A percentile compares a stretch with the other conserved stretches of the same genome.
Conservation (phyloP, 2,329 filamentous ascomycete genomes). For the Fusarium sp. region DNA sequence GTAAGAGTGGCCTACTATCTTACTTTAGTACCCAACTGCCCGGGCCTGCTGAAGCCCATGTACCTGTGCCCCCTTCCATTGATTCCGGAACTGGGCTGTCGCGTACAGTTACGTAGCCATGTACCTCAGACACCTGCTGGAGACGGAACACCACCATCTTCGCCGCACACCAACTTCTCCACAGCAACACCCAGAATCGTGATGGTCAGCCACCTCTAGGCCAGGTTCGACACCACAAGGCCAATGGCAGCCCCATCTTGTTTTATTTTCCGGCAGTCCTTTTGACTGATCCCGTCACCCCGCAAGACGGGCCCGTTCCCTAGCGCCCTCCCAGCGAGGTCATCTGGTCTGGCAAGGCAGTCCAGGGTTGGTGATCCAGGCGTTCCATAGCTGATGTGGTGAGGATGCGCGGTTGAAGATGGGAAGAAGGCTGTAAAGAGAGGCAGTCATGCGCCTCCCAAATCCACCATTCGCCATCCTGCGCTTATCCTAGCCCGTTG, state of each 20-base stretch:
- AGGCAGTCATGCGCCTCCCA: constrained; percentile 4
- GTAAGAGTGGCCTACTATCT: too few relatives aligned
- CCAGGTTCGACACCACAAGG: constrained; percentile 16
- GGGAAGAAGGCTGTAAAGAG: background rate
- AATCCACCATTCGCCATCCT: background rate
- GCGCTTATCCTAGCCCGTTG: background rate
- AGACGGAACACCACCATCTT: constrained; percentile 27
- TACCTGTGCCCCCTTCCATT: too few relatives aligned
- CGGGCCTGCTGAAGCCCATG: too few relatives aligned
- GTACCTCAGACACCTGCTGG: constrained; percentile 19
- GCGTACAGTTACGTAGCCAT: constrained; percentile 31
- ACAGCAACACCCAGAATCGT: constrained; percentile 23
- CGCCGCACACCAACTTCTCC: constrained; percentile 9
- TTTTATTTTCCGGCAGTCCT: constrained; percentile 42
- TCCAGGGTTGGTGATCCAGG: constrained; percentile 26
- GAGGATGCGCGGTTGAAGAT: constrained; percentile 4
- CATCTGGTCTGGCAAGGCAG: constrained; percentile 40
- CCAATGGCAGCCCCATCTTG: constrained; percentile 34
- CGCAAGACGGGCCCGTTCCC: constrained; percentile 17
- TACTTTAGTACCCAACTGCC: too few relatives aligned
- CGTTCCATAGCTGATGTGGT: constrained; percentile 2
- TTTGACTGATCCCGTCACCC: constrained; percentile 28
- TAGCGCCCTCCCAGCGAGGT: constrained; percentile 39
- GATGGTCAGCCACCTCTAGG: constrained; percentile 24
- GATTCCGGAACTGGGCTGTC: background rate